These are phyloP conservation scores for Backusella psychrophila DNA, from an alignment of 192 early-diverging fungal genomes.

Conservation along the genomic window DNA sequence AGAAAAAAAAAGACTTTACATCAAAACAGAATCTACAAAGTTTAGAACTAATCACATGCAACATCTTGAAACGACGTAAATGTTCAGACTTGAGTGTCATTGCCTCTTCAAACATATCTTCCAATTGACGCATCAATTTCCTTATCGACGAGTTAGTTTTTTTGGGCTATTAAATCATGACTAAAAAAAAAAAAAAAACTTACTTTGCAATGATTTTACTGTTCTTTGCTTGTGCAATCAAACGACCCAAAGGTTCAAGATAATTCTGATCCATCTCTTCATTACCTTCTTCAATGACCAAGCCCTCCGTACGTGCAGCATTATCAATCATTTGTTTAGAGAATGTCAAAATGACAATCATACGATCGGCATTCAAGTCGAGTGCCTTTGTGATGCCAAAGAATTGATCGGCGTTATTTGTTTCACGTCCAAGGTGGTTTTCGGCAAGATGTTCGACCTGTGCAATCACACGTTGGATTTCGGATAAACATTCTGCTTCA, in stretches of 20 bases:
- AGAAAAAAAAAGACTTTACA: slow-evolving; percentile 18
- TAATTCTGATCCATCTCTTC: slow-evolving; percentile 44
- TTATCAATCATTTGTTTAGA: slow-evolving; percentile 34
- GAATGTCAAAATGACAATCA: slow-evolving; percentile 54
- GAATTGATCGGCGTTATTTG: slow-evolving; percentile 49
- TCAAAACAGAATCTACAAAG: slow-evolving; percentile 46
- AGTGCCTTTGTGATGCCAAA: slow-evolving; percentile 43
- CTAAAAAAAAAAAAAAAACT: neutral
- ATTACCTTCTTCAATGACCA: slow-evolving; percentile 20
- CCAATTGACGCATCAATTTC: slow-evolving; percentile 63
- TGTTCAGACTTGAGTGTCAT: slow-evolving; percentile 44
- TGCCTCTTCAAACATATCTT: slow-evolving; percentile 52
- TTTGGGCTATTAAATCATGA: neutral
- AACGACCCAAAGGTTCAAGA: slow-evolving; percentile 38
- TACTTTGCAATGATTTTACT: slow-evolving; percentile 58
- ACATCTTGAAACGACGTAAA: slow-evolving; percentile 43
- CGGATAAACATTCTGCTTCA: slow-evolving; percentile 58
- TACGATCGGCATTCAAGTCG: slow-evolving; percentile 63
- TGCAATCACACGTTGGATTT: slow-evolving; percentile 62
- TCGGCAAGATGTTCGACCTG: slow-evolving; percentile 68
- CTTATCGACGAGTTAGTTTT: slow-evolving; percentile 22
- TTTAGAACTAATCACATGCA: slow-evolving; percentile 44
- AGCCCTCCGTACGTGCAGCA: slow-evolving; percentile 31
- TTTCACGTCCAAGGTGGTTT: slow-evolving; percentile 45
- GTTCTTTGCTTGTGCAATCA: slow-evolving; percentile 42